Percentiles rank a stretch among this genome's conserved stretches.
Conservation (phyloP, 257 asterid genomes). For the Thymus mandschuricus region DNA sequence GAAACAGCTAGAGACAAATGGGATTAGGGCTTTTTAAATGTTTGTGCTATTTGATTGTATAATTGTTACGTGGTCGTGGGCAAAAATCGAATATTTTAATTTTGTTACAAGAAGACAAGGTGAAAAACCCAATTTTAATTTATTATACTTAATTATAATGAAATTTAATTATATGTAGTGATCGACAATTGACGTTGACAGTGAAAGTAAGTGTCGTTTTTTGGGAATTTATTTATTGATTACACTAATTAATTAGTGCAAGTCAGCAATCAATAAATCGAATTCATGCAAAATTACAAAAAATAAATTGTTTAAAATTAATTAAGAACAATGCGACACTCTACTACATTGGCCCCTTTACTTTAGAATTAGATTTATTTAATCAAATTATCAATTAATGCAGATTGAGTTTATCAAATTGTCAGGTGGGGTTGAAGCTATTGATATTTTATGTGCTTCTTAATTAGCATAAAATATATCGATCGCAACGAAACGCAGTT, state of each 20-base stretch:
- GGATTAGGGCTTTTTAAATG: neutral
- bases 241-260: neutral
- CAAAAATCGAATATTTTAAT: constrained; percentile 13
- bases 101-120: constrained; percentile 16
- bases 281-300: neutral
- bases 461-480: too few species aligned
- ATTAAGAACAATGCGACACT: neutral
- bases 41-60: constrained; percentile 11
- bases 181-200: constrained; percentile 1
- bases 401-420: neutral
- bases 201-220: neutral
- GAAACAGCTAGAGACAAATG: constrained; percentile 21
- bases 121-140: constrained; percentile 6
- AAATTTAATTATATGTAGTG: neutral
- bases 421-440: neutral
- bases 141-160: neutral
- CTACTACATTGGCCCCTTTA: neutral
- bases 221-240: neutral
- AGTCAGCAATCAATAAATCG: neutral
- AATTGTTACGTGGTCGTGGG: constrained; percentile 11
- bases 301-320: neutral
- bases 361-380: neutral
- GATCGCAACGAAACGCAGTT: too few species aligned
- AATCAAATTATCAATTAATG: neutral
- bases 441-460: too few species aligned